These are phyloP conservation scores for Ceratobasidium sp. DNA, from an alignment of 1,284 basidiomycete genomes.

Conservation along the genomic window DNA sequence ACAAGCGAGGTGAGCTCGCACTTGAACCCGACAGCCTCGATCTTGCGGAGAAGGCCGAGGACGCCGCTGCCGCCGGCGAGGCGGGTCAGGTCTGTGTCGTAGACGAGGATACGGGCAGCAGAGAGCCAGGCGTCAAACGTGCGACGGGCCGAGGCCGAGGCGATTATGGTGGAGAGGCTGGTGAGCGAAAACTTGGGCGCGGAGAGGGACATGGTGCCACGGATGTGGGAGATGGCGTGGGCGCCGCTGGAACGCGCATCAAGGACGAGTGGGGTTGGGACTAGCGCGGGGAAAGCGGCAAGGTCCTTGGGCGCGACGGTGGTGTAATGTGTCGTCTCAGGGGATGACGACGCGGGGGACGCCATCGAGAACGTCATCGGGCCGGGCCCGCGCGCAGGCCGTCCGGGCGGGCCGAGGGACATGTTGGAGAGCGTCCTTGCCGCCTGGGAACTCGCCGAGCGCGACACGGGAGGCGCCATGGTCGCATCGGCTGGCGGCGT, in stretches of 20 bases:
- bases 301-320: slow-evolving; percentile 19
- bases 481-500: background rate
- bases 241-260: slow-evolving; percentile 90
- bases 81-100: slow-evolving; percentile 80
- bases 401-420: slow-evolving; percentile 8
- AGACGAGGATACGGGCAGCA: slow-evolving; percentile 76
- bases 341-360: background rate
- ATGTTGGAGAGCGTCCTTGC: slow-evolving; percentile 17
- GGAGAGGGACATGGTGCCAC: slow-evolving; percentile 85
- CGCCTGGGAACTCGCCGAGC: slow-evolving; percentile 20
- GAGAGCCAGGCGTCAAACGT: slow-evolving; percentile 72
- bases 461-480: background rate
- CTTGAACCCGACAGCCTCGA: slow-evolving; percentile 75
- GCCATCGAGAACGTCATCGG: background rate
- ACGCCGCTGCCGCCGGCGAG: slow-evolving; percentile 78
- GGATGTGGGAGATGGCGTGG: slow-evolving; percentile 74
- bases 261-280: slow-evolving; percentile 67
- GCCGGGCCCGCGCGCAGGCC: background rate
- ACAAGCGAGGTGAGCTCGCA: slow-evolving; percentile 80
- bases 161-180: slow-evolving; percentile 81
- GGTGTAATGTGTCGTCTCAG: slow-evolving; percentile 1
- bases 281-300: slow-evolving; percentile 30
- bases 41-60: slow-evolving; percentile 86
- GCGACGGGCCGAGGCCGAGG: slow-evolving; percentile 67
- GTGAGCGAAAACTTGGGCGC: slow-evolving; percentile 87